Evolutionary conservation across 2,329 filamentous ascomycete species (phyloP).

Genomic region (Calonectria ilicicola): DNA sequence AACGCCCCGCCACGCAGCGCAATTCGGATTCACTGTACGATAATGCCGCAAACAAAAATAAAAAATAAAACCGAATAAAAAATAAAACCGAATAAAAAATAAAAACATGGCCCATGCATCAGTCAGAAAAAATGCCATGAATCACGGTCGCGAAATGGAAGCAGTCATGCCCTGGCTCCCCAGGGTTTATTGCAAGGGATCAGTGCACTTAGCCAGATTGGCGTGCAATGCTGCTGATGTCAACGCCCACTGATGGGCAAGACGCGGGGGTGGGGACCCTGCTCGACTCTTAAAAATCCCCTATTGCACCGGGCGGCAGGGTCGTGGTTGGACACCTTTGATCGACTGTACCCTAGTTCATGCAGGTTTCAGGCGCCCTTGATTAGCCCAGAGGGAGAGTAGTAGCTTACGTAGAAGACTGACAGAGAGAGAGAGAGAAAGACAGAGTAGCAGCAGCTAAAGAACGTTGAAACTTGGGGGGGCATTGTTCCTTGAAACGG

Average conservation of each 20-base stretch:
- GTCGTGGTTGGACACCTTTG: constrained; percentile 35
- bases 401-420: not conserved
- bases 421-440: not conserved
- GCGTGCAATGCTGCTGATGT: not conserved
- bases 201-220: not conserved
- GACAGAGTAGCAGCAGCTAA: not conserved
- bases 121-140: not conserved
- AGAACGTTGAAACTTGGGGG: not conserved
- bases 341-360: constrained; percentile 30
- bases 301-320: constrained; percentile 32
- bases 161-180: not conserved
- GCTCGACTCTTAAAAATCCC: constrained; percentile 1
- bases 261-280: constrained; percentile 34
- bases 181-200: constrained; percentile 21
- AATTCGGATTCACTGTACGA: not conserved
- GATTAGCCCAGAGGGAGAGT: not conserved
- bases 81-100: too few species aligned
- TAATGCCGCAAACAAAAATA: not conserved
- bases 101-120: not conserved
- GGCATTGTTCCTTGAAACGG: constrained; percentile 3
- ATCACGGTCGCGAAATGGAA: not conserved
- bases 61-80: too few species aligned
- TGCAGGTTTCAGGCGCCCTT: constrained; percentile 21
- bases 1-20: not conserved
- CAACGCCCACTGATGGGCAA: not conserved